Evolutionary conservation across 768 basidiomycete species (phyloP).

Genomic region (Boletus vermiculosoides): DNA sequence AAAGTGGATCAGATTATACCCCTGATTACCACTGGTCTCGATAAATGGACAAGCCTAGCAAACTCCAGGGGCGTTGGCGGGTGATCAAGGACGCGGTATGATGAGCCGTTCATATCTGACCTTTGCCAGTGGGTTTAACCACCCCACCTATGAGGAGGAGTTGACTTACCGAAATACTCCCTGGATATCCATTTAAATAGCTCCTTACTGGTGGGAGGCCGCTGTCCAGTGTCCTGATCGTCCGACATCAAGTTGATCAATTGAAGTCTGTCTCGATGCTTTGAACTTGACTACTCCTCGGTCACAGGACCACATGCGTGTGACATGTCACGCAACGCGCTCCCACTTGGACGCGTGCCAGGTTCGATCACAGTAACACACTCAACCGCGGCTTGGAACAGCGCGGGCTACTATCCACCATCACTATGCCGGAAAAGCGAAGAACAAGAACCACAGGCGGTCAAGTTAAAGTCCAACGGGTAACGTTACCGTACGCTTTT

Average conservation of each 20-base stretch:
- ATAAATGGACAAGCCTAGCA: constrained; percentile 60
- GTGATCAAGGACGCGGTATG: constrained; percentile 46
- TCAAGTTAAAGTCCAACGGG: constrained; percentile 16
- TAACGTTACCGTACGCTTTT: constrained; percentile 3
- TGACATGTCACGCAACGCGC: constrained; percentile 31
- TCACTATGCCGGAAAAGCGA: constrained; percentile 27
- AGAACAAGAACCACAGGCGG: constrained; percentile 17
- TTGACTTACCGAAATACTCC: constrained; percentile 36
- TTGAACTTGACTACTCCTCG: background rate
- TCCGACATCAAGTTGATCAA: constrained; percentile 4
- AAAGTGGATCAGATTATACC: constrained; percentile 38
- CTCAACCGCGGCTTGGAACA: background rate
- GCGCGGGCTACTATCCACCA: background rate
- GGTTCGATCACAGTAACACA: background rate
- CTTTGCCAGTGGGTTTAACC: background rate
- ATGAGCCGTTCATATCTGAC: constrained; percentile 59
- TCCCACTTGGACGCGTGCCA: background rate
- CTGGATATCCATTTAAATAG: constrained; percentile 36
- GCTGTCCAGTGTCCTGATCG: constrained; percentile 11
- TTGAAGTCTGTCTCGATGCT: background rate
- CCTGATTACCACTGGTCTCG: constrained; percentile 73
- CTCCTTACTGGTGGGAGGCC: constrained; percentile 14
- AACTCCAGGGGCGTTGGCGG: constrained; percentile 73
- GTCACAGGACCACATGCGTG: constrained; percentile 9
- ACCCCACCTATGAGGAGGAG: background rate